These are phyloP conservation scores for Ganoderma boninense DNA, from an alignment of 1,284 basidiomycete species.

Conservation along the genomic window DNA sequence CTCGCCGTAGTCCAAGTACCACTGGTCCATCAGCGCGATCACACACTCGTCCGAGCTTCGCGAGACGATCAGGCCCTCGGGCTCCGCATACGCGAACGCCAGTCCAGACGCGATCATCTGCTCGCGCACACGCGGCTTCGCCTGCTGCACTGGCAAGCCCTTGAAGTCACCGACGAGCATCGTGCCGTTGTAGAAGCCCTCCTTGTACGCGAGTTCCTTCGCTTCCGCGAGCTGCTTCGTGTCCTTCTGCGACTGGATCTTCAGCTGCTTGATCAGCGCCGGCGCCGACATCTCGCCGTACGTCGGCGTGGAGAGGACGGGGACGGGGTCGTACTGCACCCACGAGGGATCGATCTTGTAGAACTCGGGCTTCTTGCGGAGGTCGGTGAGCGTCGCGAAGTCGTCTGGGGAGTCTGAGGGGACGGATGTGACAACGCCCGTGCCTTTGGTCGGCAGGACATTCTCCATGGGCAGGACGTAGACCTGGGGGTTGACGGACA, in stretches of 20 bases:
- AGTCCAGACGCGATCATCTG: conserved; percentile 83
- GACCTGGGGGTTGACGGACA: conserved; percentile 85
- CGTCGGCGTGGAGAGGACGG: conserved; percentile 88
- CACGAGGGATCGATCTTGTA: conserved; percentile 96
- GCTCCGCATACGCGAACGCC: conserved; percentile 95
- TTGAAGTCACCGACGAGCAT: conserved; percentile 93
- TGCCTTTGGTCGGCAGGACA: conserved; percentile 96
- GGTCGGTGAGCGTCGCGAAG: conserved; percentile 89
- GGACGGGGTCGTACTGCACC: conserved; percentile 87
- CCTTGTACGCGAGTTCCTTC: conserved; percentile 98
- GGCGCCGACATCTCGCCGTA: conserved; percentile 95
- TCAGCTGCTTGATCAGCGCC: conserved; percentile 88
- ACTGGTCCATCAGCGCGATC: conserved; percentile 98
- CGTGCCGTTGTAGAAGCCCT: conserved; percentile 94
- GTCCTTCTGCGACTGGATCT: conserved; percentile 97
- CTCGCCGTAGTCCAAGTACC: conserved; percentile 99
- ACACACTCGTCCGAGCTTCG: conserved; percentile 96
- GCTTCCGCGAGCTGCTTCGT: conserved; percentile 93
- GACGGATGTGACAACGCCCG: conserved; percentile 98
- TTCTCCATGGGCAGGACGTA: conserved; percentile 99
- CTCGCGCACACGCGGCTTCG: conserved; percentile 89
- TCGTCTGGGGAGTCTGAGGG: conserved; percentile 99
- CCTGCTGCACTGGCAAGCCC: conserved; percentile 88
- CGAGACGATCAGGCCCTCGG: conserved; percentile 92
- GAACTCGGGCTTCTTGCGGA: conserved; percentile 97